phyloP scores from a whole-genome alignment of 106 monocot species.

The Dendrobium huoshanense region DNA sequence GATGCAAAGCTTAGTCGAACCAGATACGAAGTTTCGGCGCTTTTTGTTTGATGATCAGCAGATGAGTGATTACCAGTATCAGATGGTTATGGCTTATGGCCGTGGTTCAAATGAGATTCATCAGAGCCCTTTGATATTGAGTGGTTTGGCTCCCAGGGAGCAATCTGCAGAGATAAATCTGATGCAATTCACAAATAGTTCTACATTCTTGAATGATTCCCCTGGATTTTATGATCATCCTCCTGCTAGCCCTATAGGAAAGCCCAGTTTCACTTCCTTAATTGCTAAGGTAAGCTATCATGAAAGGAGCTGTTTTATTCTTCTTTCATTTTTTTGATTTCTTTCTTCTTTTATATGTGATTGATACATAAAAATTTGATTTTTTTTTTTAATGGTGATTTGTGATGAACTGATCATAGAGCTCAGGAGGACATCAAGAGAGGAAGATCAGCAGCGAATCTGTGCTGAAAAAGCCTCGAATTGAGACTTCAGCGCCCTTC shows the following conservation, averaged over 20 bases:
- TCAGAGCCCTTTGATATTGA: not conserved
- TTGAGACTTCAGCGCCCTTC: conserved; percentile 1
- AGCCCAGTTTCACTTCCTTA: no score
- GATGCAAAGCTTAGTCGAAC: not conserved
- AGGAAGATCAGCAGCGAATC: not conserved
- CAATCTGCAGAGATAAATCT: not conserved
- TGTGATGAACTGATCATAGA: not conserved
- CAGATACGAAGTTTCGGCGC: not conserved
- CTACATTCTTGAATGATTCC: not conserved
- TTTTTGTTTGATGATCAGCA: not conserved
- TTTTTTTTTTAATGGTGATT: not conserved
- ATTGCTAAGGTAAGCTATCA: not conserved
- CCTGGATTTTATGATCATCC: not conserved
- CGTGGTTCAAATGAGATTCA: not conserved
- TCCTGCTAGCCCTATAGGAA: not conserved
- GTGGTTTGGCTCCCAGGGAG: not conserved
- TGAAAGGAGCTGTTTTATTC: not conserved
- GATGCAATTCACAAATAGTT: conserved; percentile 1
- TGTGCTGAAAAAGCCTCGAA: not conserved
- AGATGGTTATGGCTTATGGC: not conserved
- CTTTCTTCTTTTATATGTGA: not conserved
- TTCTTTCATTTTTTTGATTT: not conserved
- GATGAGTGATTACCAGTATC: not conserved
- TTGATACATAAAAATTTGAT: not conserved
- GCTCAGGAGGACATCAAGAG: not conserved